These are phyloP conservation scores for Pichia sp. DNA, from an alignment of 1,139 yeast species.

Conservation along the genomic window DNA sequence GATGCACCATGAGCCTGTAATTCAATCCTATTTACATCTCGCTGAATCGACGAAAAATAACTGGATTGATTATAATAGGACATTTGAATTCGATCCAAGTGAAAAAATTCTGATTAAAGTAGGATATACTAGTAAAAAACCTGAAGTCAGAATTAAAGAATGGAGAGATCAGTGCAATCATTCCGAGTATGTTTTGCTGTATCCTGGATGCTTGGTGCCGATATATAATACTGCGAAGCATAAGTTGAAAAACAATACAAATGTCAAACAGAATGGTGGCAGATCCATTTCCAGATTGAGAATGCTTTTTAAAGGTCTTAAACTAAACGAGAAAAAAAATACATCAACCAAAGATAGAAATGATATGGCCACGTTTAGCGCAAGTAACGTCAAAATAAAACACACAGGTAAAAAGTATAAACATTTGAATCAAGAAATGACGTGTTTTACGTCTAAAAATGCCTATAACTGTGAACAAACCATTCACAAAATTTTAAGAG, in stretches of 20 bases:
- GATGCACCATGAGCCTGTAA: slow-evolving; percentile 24
- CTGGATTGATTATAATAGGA: slow-evolving; percentile 25
- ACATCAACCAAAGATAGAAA: background rate
- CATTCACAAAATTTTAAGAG: slow-evolving; percentile 37
- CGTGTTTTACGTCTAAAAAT: slow-evolving; percentile 30
- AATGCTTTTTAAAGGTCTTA: slow-evolving; percentile 10
- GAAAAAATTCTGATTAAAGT: slow-evolving; percentile 41
- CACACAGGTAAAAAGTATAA: slow-evolving; percentile 7
- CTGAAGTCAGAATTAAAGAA: slow-evolving; percentile 36
- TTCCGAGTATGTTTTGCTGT: slow-evolving; percentile 28
- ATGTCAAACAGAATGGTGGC: background rate
- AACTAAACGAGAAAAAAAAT: background rate
- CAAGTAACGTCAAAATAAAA: too few relatives aligned
- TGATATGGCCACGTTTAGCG: too few relatives aligned
- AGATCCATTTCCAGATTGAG: slow-evolving; percentile 4
- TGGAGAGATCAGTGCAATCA: slow-evolving; percentile 52
- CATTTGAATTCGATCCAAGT: slow-evolving; percentile 31
- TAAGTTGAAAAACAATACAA: background rate
- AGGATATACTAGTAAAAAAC: slow-evolving; percentile 47
- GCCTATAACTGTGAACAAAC: slow-evolving; percentile 32
- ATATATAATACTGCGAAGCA: slow-evolving; percentile 4
- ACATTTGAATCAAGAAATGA: slow-evolving; percentile 14
- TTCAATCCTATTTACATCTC: slow-evolving; percentile 25
- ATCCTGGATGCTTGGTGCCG: slow-evolving; percentile 24
- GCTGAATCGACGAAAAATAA: slow-evolving; percentile 14